Conservation (phyloP, 768 basidiomycete species). For the Boletus edulis region DNA sequence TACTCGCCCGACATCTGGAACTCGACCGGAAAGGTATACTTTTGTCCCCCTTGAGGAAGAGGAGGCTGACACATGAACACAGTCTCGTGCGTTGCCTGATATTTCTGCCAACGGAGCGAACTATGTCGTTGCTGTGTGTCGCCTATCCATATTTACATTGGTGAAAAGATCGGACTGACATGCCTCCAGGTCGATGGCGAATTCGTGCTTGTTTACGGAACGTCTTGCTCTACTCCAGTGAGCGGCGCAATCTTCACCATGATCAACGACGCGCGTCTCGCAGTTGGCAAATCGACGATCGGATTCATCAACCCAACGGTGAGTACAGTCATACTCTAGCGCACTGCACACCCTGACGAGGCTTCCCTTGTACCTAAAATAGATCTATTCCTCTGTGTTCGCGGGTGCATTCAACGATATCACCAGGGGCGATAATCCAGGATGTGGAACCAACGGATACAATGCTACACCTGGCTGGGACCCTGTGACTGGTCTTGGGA, state of each 20-base stretch:
- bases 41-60: neutral
- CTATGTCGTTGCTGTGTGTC: slow-evolving; percentile 18
- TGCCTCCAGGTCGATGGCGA: slow-evolving; percentile 22
- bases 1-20: slow-evolving; percentile 26
- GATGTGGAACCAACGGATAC: slow-evolving; percentile 41
- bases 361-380: neutral
- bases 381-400: slow-evolving; percentile 10
- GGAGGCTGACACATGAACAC: slow-evolving; percentile 6
- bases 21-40: slow-evolving; percentile 18
- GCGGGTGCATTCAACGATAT: slow-evolving; percentile 38
- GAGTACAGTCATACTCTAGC: neutral
- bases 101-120: slow-evolving; percentile 38
- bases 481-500: slow-evolving; percentile 45
- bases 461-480: slow-evolving; percentile 38
- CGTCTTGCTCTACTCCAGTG: slow-evolving; percentile 33
- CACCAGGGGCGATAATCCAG: slow-evolving; percentile 41
- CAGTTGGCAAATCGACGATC: slow-evolving; percentile 30
- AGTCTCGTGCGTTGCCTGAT: slow-evolving; percentile 39
- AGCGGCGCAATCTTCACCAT: slow-evolving; percentile 35
- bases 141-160: too few relatives aligned
- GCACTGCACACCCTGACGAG: neutral
- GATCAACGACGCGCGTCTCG: slow-evolving; percentile 39
- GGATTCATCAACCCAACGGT: slow-evolving; percentile 10
- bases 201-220: slow-evolving; percentile 29
- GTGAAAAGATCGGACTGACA: too few relatives aligned